phyloP scores from a whole-genome alignment of 805 yeast genomes.

The Komagataella phaffii region DNA sequence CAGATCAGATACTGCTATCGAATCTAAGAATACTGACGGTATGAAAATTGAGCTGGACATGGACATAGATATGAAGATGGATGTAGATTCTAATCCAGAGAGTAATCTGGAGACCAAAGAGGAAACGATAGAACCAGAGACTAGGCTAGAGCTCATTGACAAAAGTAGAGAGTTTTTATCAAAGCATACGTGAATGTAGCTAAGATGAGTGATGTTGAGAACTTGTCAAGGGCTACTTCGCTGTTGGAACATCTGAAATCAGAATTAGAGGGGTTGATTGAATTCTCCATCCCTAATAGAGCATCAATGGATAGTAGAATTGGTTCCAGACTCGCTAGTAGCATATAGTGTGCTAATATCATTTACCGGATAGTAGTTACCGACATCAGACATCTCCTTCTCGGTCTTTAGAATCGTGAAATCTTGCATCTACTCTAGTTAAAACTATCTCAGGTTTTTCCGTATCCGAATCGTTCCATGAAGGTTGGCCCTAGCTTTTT shows the following conservation, averaged over 20 bases:
- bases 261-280: slow-evolving; percentile 54
- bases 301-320: slow-evolving; percentile 71
- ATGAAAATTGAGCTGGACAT: slow-evolving; percentile 2
- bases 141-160: slow-evolving; percentile 21
- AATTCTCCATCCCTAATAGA: slow-evolving; percentile 64
- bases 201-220: slow-evolving; percentile 62
- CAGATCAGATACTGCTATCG: background rate
- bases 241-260: slow-evolving; percentile 49
- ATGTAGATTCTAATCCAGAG: slow-evolving; percentile 1
- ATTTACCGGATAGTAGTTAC: too few relatives aligned
- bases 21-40: slow-evolving; percentile 1
- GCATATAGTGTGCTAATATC: background rate
- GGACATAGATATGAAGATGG: slow-evolving; percentile 3
- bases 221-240: slow-evolving; percentile 49
- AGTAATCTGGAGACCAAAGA: slow-evolving; percentile 10
- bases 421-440: background rate
- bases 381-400: background rate
- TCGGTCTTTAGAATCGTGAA: background rate
- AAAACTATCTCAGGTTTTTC: background rate
- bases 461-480: background rate
- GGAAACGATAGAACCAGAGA: slow-evolving; percentile 12
- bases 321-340: background rate
- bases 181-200: slow-evolving; percentile 61
- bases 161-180: slow-evolving; percentile 42
- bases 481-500: background rate